Evolutionary conservation across 2,329 filamentous ascomycete genomes (phyloP).

Genomic region (Exophiala phaeomuriformis): DNA sequence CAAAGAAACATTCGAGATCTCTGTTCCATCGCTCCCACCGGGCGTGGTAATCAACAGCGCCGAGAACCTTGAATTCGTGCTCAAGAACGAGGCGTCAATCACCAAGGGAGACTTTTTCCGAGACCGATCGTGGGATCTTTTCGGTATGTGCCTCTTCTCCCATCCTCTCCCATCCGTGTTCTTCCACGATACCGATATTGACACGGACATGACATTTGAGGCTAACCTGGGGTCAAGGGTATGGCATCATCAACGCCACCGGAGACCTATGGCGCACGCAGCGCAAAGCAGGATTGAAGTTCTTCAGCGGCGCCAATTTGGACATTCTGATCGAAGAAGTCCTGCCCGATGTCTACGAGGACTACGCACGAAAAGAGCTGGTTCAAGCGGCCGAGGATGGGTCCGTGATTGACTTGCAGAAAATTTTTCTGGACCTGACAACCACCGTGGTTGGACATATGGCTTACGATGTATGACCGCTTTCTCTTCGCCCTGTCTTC

Average conservation of each 20-base stretch:
- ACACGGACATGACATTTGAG: no score
- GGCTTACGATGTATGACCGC: slow-evolving; percentile 50
- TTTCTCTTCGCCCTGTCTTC: no score
- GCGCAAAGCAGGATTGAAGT: slow-evolving; percentile 53
- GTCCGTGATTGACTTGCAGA: slow-evolving; percentile 48
- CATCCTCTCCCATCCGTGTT: not conserved
- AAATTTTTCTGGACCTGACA: slow-evolving; percentile 57
- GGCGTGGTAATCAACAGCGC: slow-evolving; percentile 59
- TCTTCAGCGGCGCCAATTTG: slow-evolving; percentile 53
- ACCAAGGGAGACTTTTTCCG: slow-evolving; percentile 58
- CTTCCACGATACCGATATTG: not conserved
- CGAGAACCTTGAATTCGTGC: slow-evolving; percentile 54
- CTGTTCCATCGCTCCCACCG: slow-evolving; percentile 55
- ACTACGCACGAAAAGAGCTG: slow-evolving; percentile 37
- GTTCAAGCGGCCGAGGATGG: slow-evolving; percentile 28
- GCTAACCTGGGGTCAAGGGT: slow-evolving; percentile 38
- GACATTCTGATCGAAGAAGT: slow-evolving; percentile 51
- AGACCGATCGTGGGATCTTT: slow-evolving; percentile 54
- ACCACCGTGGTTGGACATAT: slow-evolving; percentile 61
- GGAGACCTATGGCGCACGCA: slow-evolving; percentile 58
- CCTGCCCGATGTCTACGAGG: slow-evolving; percentile 48
- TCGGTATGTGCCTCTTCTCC: no score
- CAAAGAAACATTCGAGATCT: slow-evolving; percentile 55
- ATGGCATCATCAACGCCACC: slow-evolving; percentile 61
- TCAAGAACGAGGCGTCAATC: slow-evolving; percentile 55